These are phyloP conservation scores for Selaginella moellendorffii DNA, from an alignment of 75 land plant species.

Conservation along the genomic window DNA sequence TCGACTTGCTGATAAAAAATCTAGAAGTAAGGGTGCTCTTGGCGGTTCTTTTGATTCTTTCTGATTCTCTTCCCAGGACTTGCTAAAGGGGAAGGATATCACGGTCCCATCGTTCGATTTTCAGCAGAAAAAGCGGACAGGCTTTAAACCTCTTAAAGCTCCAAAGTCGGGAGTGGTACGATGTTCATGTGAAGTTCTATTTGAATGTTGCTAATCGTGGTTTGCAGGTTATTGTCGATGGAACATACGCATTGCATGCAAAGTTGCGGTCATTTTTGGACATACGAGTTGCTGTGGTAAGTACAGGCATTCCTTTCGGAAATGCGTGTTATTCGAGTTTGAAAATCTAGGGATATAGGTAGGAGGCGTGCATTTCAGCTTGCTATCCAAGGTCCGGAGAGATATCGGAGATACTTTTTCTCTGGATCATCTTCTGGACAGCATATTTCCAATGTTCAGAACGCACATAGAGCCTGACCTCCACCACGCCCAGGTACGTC, in stretches of 20 bases:
- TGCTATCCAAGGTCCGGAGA: constrained; percentile 80
- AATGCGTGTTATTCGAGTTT: no score
- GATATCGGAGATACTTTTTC: constrained; percentile 91
- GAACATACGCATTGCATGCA: constrained; percentile 88
- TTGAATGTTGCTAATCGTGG: not conserved
- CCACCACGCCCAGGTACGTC: constrained; percentile 91
- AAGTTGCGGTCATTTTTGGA: constrained; percentile 70
- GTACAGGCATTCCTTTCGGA: no score
- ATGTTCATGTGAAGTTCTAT: not conserved
- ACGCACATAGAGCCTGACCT: constrained; percentile 98
- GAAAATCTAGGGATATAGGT: constrained; percentile 34
- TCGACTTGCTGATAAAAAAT: constrained; percentile 48
- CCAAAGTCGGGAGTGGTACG: constrained; percentile 75
- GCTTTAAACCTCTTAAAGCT: constrained; percentile 43
- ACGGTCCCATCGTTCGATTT: constrained; percentile 74
- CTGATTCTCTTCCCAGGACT: constrained; percentile 26
- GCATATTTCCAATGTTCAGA: constrained; percentile 94
- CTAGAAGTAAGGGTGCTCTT: constrained; percentile 47
- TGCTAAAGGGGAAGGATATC: constrained; percentile 57
- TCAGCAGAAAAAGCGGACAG: constrained; percentile 65
- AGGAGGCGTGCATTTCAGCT: constrained; percentile 94
- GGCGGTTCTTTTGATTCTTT: not conserved
- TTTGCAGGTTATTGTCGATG: constrained; percentile 88
- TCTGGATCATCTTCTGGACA: constrained; percentile 81
- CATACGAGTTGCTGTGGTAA: constrained; percentile 96